Evolutionary conservation across 2,329 filamentous ascomycete species (phyloP).

Genomic region (Penicillium thymicola): DNA sequence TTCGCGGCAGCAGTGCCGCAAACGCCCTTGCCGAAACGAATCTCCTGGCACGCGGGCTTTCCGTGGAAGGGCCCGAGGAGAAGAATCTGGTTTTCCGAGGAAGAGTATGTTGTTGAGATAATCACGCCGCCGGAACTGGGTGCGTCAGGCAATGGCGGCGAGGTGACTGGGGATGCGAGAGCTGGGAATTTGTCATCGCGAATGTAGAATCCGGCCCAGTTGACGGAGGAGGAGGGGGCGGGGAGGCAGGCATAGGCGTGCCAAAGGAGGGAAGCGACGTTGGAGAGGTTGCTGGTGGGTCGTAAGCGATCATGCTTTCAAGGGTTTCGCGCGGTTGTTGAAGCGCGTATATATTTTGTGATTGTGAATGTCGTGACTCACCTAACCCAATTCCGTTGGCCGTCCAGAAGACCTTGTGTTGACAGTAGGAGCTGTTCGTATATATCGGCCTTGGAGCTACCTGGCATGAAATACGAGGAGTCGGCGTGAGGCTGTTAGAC

Average conservation of each 20-base stretch:
- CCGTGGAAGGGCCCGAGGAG: slow-evolving; percentile 50
- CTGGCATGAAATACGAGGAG: slow-evolving; percentile 43
- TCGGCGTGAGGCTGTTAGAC: slow-evolving; percentile 47
- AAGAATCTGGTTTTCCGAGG: slow-evolving; percentile 28
- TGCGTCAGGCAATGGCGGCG: slow-evolving; percentile 16
- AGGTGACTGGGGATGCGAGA: slow-evolving; percentile 22
- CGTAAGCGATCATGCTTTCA: slow-evolving; percentile 3
- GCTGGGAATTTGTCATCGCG: slow-evolving; percentile 42
- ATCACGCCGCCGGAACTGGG: slow-evolving; percentile 12
- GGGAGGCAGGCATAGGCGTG: slow-evolving; percentile 47
- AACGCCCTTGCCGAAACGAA: slow-evolving; percentile 46
- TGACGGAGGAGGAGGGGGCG: slow-evolving; percentile 42
- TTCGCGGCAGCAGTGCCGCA: slow-evolving; percentile 45
- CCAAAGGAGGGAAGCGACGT: slow-evolving; percentile 49
- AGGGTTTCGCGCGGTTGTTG: neutral
- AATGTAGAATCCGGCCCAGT: slow-evolving; percentile 51
- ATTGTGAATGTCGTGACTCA: slow-evolving; percentile 12
- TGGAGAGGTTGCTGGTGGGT: slow-evolving; percentile 43
- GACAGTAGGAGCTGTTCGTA: slow-evolving; percentile 43
- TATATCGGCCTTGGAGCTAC: slow-evolving; percentile 40
- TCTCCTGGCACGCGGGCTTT: slow-evolving; percentile 49
- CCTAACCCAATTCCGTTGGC: slow-evolving; percentile 48
- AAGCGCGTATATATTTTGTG: neutral
- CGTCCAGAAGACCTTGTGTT: slow-evolving; percentile 38
- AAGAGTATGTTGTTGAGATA: slow-evolving; percentile 24